Conservation (phyloP, 2,329 filamentous ascomycete species). For the Claviceps fusiformis region DNA sequence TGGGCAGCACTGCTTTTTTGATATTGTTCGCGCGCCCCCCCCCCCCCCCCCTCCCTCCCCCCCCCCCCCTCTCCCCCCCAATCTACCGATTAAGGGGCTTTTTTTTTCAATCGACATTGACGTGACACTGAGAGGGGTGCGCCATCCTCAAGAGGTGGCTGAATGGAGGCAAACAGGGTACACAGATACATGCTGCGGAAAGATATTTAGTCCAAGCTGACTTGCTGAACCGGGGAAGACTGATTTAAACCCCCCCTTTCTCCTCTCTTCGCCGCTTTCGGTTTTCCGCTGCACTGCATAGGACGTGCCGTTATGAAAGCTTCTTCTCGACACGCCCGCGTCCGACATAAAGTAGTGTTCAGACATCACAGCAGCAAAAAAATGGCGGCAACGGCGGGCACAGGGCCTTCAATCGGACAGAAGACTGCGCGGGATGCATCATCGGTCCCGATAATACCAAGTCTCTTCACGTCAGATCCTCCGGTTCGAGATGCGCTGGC, state of each 20-base stretch:
- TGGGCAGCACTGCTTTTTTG: not conserved
- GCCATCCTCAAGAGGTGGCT: not conserved
- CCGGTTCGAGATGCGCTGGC: slow-evolving; percentile 50
- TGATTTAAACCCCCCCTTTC: not conserved
- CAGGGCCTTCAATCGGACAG: not conserved
- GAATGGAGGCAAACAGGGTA: not conserved
- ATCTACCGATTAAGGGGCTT: not conserved
- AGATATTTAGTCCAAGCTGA: slow-evolving; percentile 2
- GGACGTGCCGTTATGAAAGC: slow-evolving; percentile 5
- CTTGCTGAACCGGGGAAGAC: too few species aligned
- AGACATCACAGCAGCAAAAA: slow-evolving; percentile 3
- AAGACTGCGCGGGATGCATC: slow-evolving; percentile 8
- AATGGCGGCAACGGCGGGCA: slow-evolving; percentile 4
- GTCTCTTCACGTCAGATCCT: slow-evolving; percentile 44
- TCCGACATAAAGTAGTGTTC: slow-evolving; percentile 6
- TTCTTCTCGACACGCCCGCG: slow-evolving; percentile 3
- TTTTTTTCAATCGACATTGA: not conserved
- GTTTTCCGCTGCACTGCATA: not conserved
- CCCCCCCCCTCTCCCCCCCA: not conserved
- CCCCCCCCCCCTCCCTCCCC: too few species aligned
- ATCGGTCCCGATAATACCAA: slow-evolving; percentile 26
- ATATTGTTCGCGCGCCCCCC: slow-evolving; percentile 5
- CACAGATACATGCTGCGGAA: not conserved
- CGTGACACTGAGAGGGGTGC: slow-evolving; percentile 1
- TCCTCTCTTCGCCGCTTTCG: not conserved